Evolutionary conservation across 495 filamentous ascomycete species (phyloP), one percentile per base, ranked within the genome.

Genomic region (Tuber brumale): DNA sequence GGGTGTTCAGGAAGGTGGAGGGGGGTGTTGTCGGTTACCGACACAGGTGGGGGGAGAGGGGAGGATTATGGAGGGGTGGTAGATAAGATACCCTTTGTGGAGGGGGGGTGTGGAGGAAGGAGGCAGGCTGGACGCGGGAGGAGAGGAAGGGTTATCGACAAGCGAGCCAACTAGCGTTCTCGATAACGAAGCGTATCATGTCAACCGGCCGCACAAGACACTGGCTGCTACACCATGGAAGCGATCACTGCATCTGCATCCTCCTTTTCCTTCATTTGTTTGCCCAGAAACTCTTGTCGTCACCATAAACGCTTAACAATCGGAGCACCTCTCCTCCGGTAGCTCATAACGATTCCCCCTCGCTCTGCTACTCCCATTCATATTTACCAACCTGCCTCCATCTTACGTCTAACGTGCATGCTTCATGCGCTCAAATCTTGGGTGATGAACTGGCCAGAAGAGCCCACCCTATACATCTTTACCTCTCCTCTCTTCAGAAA

Each of bases 11-110:
- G 31, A 3, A 72, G 61, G 48, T 79, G 72, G 51, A 70, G 77
- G 42, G 71, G 76, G 75, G 48, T 61, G 70, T 78, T 70, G 76
- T 70, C 51, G 69, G 31, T 79, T 75, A 71, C 72, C 72, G 78
- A 73, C 45, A 48, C 78, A 79, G 76, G 76, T 70, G 78, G 76
- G 78, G 76, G 78, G 79, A 79, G 76, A 48, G 70, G 74, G 57
- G 76, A 78, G 61, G 71, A 66, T 18, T 35, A 18, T 66, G 27
- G 57, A 66, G 57, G 57, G n/a, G 57, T 66, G 27, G 27, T 66
- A 10, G 57, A 35, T 66, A 35, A 16, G 23, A 18, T 7, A 14
- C 3, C 12, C 10, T 35, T 16, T 35, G 57, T 66, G 57, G 57
- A 35, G 57, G 57, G 7, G 51, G 10, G 4, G n/a, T 14, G 51